phyloP scores from a whole-genome alignment of 768 basidiomycete genomes.

The Lactarius vividus region DNA sequence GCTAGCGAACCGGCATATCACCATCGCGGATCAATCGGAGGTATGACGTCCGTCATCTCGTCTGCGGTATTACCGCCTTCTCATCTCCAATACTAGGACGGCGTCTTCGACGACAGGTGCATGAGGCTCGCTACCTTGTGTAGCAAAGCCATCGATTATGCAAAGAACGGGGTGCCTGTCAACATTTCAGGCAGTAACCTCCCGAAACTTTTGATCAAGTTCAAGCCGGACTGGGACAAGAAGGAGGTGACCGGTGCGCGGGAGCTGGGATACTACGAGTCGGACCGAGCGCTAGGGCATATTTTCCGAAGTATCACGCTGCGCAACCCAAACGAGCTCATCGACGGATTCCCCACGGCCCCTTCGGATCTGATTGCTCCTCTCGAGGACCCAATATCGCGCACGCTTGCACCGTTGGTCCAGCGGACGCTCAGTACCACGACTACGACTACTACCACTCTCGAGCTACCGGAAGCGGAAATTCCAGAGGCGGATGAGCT shows the following conservation, averaged over 20 bases:
- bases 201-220: constrained; percentile 56
- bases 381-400: constrained; percentile 14
- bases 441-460: too few species aligned
- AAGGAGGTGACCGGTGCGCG: constrained; percentile 41
- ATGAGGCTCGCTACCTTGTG: constrained; percentile 58
- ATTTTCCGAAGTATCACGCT: constrained; percentile 64
- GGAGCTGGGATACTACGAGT: constrained; percentile 68
- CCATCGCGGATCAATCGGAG: constrained; percentile 75
- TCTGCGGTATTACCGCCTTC: not conserved
- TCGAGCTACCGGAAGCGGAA: not conserved
- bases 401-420: constrained; percentile 9
- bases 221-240: constrained; percentile 79
- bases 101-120: constrained; percentile 59
- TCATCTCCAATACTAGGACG: constrained; percentile 41
- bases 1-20: constrained; percentile 62
- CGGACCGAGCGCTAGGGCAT: constrained; percentile 64
- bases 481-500: constrained; percentile 26
- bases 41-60: constrained; percentile 36
- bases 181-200: constrained; percentile 42
- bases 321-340: constrained; percentile 37
- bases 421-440: not conserved
- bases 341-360: not conserved
- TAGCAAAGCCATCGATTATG: constrained; percentile 72
- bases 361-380: not conserved
- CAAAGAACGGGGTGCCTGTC: constrained; percentile 71